Evolutionary conservation across 768 basidiomycete genomes (phyloP).

Genomic region (Phylloporus sp.): DNA sequence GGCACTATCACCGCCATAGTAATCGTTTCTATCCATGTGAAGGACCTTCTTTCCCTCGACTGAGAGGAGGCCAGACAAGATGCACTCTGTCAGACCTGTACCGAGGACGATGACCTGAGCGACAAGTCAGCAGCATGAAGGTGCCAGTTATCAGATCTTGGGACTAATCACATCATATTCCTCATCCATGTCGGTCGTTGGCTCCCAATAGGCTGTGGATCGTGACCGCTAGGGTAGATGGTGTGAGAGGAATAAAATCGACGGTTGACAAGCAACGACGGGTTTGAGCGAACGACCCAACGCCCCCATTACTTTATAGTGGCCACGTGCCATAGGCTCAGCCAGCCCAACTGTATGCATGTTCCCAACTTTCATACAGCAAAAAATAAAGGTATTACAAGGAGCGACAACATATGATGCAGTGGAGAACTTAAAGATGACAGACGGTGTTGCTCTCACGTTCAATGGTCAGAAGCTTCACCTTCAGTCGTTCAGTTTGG

Average conservation of each 20-base stretch:
- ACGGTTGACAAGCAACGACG: slow-evolving; percentile 15
- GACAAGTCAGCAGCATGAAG: slow-evolving; percentile 13
- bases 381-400: slow-evolving; percentile 7
- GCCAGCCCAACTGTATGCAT: slow-evolving; percentile 2
- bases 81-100: slow-evolving; percentile 97
- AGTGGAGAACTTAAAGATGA: background rate
- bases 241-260: slow-evolving; percentile 2
- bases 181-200: slow-evolving; percentile 79
- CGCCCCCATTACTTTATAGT: slow-evolving; percentile 27
- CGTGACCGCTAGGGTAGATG: slow-evolving; percentile 9
- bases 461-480: slow-evolving; percentile 14
- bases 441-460: background rate
- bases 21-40: slow-evolving; percentile 98
- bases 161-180: slow-evolving; percentile 78
- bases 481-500: slow-evolving; percentile 19
- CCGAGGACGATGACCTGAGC: slow-evolving; percentile 84
- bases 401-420: background rate
- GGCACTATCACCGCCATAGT: slow-evolving; percentile 97
- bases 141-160: slow-evolving; percentile 12
- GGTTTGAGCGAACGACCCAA: slow-evolving; percentile 1
- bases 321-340: slow-evolving; percentile 24
- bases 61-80: slow-evolving; percentile 95
- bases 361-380: background rate
- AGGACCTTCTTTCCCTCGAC: slow-evolving; percentile 99
- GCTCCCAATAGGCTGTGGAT: slow-evolving; percentile 8